Base-by-base conservation (phyloP, 169 alveolate species). In the Cystoisospora suis region DNA sequence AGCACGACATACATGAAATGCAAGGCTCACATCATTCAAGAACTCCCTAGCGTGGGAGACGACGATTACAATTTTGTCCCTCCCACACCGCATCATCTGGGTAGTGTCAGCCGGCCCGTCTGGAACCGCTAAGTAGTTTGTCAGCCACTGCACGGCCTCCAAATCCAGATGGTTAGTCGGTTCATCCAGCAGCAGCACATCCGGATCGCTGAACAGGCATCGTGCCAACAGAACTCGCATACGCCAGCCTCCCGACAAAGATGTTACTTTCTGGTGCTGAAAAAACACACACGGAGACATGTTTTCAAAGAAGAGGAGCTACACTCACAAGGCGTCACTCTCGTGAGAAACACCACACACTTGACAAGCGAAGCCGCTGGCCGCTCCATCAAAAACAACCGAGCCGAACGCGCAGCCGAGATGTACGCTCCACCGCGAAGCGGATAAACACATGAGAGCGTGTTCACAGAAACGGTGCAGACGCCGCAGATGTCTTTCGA, bases 11-110 rank as follows among this genome's bases (percentile, higher is more conserved):
- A n/a, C n/a, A n/a, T n/a, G n/a, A n/a, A n/a, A n/a, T n/a, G n/a
- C n/a, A n/a, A n/a, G n/a, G n/a, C 93, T 34, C 32, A 90, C 93
- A 89, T 96, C 98, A 91, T 98, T 98, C 49, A 98, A 94, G 94
- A 98, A 98, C 87, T 98, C 99, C 94, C 99, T 96, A 44, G 99
- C 99, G 94, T 98, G 99, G 77, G 99, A 97, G 46, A 98, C 99
- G 38, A 98, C 97, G 45, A 98, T 96, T 87, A 98, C 97, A 75
- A 99, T 98, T 86, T 97, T 97, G 75, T 95, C 96, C 93, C 97
- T 96, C 53, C 95, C 93, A 17, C 75, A 59, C 15, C 75, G 81
- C 86, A 86, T 23, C 58, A 75, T 47, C n/a, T 86, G 75, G 9
- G 34, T 85, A 12, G 59, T 85, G 20, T 72, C 85, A 1, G 58